Evolutionary conservation across 495 filamentous ascomycete species (phyloP).

Genomic region (Daldinia caldariorum): DNA sequence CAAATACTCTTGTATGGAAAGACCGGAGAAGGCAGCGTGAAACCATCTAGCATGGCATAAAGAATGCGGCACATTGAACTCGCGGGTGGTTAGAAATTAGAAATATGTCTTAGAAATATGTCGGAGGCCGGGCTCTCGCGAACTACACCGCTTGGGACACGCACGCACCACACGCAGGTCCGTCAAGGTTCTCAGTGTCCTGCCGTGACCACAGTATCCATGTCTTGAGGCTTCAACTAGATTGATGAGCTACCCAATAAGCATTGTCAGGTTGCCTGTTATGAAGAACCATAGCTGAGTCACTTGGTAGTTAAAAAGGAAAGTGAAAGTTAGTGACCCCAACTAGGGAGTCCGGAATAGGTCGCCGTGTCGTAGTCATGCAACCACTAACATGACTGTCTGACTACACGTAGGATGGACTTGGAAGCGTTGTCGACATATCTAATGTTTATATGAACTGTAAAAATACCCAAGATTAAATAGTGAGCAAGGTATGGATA

Average conservation of each 20-base stretch:
- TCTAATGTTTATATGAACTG: no score
- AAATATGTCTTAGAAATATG: not conserved
- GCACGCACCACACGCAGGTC: conserved; percentile 17
- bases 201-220: conserved; percentile 11
- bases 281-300: conserved; percentile 10
- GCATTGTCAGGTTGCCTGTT: not conserved
- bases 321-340: conserved; percentile 15
- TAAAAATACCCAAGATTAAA: no score
- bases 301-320: conserved; percentile 9
- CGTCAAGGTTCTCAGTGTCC: conserved; percentile 33
- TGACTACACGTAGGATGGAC: not conserved
- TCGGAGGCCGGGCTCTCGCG: not conserved
- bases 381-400: not conserved
- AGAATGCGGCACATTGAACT: no score
- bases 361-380: conserved; percentile 11
- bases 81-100: not conserved
- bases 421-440: not conserved
- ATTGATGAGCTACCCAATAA: conserved; percentile 9
- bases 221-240: conserved; percentile 9
- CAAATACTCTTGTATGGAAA: not conserved
- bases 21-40: not conserved
- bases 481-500: not conserved
- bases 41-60: not conserved
- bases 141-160: conserved; percentile 32
- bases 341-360: not conserved